These are phyloP conservation scores for Pontederia crassipes DNA, from an alignment of 176 grass and related monocot genomes.

Conservation along the genomic window DNA sequence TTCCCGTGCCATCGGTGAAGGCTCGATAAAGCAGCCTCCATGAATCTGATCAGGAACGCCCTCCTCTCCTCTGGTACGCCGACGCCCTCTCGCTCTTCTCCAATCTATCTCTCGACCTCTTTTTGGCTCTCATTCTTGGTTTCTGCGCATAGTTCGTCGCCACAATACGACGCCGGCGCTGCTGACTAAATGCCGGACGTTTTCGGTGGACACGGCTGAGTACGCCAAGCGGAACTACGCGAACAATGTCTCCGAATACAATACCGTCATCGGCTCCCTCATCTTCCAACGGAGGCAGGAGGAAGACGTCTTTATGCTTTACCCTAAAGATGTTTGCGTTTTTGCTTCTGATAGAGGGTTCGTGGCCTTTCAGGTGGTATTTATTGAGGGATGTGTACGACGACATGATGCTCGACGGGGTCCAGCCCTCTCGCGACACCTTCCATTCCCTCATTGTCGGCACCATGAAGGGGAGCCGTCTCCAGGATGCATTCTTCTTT, in stretches of 20 bases:
- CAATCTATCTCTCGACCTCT: background rate
- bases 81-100: slow-evolving; percentile 9
- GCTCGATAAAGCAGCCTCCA: too few species aligned
- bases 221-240: slow-evolving; percentile 84
- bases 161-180: slow-evolving; percentile 1
- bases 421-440: slow-evolving; percentile 74
- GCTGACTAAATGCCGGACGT: slow-evolving; percentile 18
- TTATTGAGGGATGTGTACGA: slow-evolving; percentile 87
- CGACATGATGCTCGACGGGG: slow-evolving; percentile 92
- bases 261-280: slow-evolving; percentile 86
- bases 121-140: background rate
- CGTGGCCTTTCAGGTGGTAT: slow-evolving; percentile 35
- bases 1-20: too few species aligned
- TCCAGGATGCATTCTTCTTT: slow-evolving; percentile 95
- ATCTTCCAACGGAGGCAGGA: slow-evolving; percentile 62
- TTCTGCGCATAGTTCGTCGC: slow-evolving; percentile 12
- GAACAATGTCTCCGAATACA: slow-evolving; percentile 73
- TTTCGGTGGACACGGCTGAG: slow-evolving; percentile 49
- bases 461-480: slow-evolving; percentile 81
- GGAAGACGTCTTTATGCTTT: background rate
- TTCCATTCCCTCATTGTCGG: slow-evolving; percentile 84
- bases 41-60: too few species aligned
- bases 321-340: background rate
- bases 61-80: slow-evolving; percentile 22
- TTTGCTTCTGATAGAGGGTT: slow-evolving; percentile 3